Evolutionary conservation across 352 stramenopile genomes (phyloP).

Genomic region (Pythium inflatum): DNA sequence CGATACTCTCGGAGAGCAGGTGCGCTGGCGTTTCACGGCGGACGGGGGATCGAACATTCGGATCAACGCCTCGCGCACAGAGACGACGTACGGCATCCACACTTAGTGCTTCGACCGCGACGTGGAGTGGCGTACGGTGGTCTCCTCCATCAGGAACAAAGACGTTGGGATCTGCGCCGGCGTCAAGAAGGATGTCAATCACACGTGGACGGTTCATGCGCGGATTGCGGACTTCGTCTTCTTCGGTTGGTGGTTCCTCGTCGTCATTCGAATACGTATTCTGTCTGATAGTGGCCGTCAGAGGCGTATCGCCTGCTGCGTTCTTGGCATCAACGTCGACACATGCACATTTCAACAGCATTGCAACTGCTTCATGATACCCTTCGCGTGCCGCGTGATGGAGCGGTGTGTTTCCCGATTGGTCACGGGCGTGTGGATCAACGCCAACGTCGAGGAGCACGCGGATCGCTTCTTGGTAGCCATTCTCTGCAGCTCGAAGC

Average conservation of each 20-base stretch:
- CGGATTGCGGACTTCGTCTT: no score
- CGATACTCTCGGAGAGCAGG: no score
- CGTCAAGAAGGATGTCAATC: no score
- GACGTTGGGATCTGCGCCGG: no score
- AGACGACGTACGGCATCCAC: no score
- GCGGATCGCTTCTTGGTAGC: neutral
- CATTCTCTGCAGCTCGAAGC: constrained; percentile 5
- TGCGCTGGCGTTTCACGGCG: neutral
- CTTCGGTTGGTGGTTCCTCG: neutral
- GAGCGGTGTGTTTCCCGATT: neutral
- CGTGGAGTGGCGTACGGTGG: no score
- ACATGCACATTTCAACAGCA: neutral
- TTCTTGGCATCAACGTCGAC: constrained; percentile 10
- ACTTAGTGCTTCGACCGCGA: no score
- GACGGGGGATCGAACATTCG: no score
- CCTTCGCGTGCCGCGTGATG: constrained; percentile 6
- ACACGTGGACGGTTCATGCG: no score
- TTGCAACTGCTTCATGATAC: neutral
- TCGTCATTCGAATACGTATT: neutral
- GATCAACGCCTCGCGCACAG: no score
- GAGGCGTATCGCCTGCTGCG: neutral
- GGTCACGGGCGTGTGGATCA: neutral
- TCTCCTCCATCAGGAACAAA: no score
- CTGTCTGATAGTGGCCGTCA: neutral
- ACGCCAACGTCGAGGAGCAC: neutral